Evolutionary conservation across 2,329 filamentous ascomycete species (phyloP), one percentile per base, ranked within the genome.

Genomic region (Beauveria caledonica): DNA sequence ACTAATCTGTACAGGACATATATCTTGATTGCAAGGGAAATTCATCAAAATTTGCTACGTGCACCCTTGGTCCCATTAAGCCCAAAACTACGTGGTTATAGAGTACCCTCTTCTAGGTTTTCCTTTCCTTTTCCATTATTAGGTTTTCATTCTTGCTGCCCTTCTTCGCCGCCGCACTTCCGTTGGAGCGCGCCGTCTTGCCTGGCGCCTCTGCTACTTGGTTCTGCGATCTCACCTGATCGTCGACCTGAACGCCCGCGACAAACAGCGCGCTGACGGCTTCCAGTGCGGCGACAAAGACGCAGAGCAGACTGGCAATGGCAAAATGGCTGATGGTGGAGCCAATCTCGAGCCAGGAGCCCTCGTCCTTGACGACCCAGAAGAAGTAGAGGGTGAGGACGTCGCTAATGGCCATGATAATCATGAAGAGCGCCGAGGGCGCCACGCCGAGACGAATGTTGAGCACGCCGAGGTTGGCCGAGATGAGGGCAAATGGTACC

Each of bases 301-400:
- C 86, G 66, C 92, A 94, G 49, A 97, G 71, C 66, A 90, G 73
- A 73, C 91, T 97, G 19, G 92, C 93, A 75, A 99, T 97, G 63
- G 86, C 86, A 73, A 97, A 99, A 72, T 97, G 92, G 69, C 86
- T 96, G 66, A 99, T 99, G 3, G 91, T 97, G 29, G 91, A 96
- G 36, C 94, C 94, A 70, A 99, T 99, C 71, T 99, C 94, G 62
- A 99, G 76, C 94, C 94, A 99, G 23, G 89, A 94, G 0, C 94
- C 94, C 71, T 99, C 94, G 67, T 99, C 94, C 68, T 89, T 89
- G 50, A 99, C 94, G 68, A 96, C 90, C 86, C 90, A 99, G 76
- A 99, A 99, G 78, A 99, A 99, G 68, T 94, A 90, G 57, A 99
- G 80, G 3, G 94, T 97, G 71, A 97, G 80, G 54, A 96, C 85